Conservation (phyloP, 768 basidiomycete genomes). For the Termitomyces sp. region DNA sequence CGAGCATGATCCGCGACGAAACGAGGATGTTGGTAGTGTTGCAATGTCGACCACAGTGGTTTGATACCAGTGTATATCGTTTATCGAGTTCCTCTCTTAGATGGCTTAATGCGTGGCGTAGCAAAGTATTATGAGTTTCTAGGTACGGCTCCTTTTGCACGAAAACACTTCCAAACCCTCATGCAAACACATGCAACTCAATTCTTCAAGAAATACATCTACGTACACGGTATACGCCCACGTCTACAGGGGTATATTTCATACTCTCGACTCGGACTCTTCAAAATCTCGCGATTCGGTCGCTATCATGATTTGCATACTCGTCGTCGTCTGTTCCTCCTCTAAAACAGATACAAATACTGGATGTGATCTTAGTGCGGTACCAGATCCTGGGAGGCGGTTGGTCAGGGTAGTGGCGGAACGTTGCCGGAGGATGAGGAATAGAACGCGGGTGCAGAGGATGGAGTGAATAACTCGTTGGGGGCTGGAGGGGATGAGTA, state of each 20-base stretch:
- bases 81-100: too few species aligned
- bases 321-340: conserved; percentile 18
- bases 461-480: conserved; percentile 45
- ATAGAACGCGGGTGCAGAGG: conserved; percentile 39
- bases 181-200: too few species aligned
- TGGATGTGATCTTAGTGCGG: neutral
- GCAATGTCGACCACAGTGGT: too few species aligned
- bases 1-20: neutral
- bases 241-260: neutral
- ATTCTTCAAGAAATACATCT: neutral
- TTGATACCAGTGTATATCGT: neutral
- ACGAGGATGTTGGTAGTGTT: neutral
- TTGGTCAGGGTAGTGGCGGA: conserved; percentile 19
- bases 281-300: neutral
- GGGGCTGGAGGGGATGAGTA: conserved; percentile 23
- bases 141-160: too few species aligned
- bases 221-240: neutral
- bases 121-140: too few species aligned
- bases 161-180: too few species aligned
- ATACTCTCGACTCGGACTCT: neutral
- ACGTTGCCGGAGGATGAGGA: conserved; percentile 36
- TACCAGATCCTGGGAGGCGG: conserved; percentile 7
- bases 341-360: conserved; percentile 22
- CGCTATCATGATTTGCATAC: conserved; percentile 8
- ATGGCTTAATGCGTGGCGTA: too few species aligned